These are phyloP conservation scores for Nothophoma quercina DNA, from an alignment of 2,329 filamentous ascomycete species.

Conservation along the genomic window DNA sequence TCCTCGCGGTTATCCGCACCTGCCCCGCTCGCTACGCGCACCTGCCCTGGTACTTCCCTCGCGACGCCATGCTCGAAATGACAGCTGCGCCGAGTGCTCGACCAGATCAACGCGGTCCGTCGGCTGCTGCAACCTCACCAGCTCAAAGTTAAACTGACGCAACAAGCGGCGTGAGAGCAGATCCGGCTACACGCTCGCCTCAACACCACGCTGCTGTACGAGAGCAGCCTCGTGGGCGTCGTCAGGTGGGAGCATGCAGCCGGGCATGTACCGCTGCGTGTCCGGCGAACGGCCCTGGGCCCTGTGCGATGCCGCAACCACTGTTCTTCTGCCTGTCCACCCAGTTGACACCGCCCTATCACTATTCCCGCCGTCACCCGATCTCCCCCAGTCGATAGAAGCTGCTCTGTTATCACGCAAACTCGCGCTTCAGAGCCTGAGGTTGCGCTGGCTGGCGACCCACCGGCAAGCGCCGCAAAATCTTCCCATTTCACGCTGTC, in stretches of 20 bases:
- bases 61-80: slow-evolving; percentile 12
- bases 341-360: slow-evolving; percentile 8
- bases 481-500: slow-evolving; percentile 4
- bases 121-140: slow-evolving; percentile 18
- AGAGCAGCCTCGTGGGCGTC: slow-evolving; percentile 6
- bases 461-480: slow-evolving; percentile 14
- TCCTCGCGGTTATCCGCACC: slow-evolving; percentile 11
- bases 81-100: slow-evolving; percentile 17
- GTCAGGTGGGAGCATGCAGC: slow-evolving; percentile 2
- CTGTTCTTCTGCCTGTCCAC: slow-evolving; percentile 4
- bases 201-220: slow-evolving; percentile 15
- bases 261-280: neutral
- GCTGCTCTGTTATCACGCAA: slow-evolving; percentile 22
- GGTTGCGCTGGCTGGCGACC: slow-evolving; percentile 4
- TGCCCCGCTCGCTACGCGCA: slow-evolving; percentile 18
- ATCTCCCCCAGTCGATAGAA: slow-evolving; percentile 19
- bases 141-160: slow-evolving; percentile 18
- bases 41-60: slow-evolving; percentile 6
- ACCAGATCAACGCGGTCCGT: slow-evolving; percentile 19
- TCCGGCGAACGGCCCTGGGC: slow-evolving; percentile 2
- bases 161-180: slow-evolving; percentile 12
- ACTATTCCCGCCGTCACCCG: slow-evolving; percentile 10
- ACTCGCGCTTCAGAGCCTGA: slow-evolving; percentile 14
- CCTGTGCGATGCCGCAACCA: slow-evolving; percentile 12
- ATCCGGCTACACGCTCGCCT: slow-evolving; percentile 8